Percentiles rank a stretch among this genome's conserved stretches.
phyloP scores from a whole-genome alignment of 2,329 filamentous ascomycete genomes.

The Epichloe hybrida region DNA sequence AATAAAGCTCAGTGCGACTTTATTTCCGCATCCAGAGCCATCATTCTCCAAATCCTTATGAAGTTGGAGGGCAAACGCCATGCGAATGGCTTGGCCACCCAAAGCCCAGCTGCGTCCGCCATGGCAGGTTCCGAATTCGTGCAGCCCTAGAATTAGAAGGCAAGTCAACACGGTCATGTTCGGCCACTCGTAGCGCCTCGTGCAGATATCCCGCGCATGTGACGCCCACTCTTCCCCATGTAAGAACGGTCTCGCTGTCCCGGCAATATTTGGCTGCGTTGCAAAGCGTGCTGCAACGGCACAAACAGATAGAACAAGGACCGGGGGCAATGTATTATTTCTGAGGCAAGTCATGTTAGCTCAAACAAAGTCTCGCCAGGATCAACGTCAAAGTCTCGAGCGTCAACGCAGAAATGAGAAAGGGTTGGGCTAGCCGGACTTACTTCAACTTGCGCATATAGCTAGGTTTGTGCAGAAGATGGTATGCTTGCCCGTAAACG shows the following conservation, averaged over 20 bases:
- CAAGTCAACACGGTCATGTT: constrained; percentile 94
- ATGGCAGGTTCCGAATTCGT: constrained; percentile 95
- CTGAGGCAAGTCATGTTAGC: constrained; percentile 13
- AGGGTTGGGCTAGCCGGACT: constrained; percentile 14
- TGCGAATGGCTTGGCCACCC: constrained; percentile 85
- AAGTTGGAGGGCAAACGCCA: constrained; percentile 91
- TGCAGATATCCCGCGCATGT: constrained; percentile 74
- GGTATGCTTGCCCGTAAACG: constrained; percentile 89
- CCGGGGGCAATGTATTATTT: constrained; percentile 59
- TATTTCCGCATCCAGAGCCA: constrained; percentile 40
- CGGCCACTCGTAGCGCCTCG: constrained; percentile 80
- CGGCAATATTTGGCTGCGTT: constrained; percentile 66
- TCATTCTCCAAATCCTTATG: constrained; percentile 85
- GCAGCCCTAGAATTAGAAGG: constrained; percentile 73
- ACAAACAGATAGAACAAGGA: constrained; percentile 85
- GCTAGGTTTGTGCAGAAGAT: constrained; percentile 88
- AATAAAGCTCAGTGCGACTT: constrained; percentile 65
- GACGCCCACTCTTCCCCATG: constrained; percentile 86
- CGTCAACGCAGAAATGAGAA: not conserved
- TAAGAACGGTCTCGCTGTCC: constrained; percentile 60
- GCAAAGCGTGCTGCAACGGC: constrained; percentile 93
- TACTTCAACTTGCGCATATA: constrained; percentile 79
- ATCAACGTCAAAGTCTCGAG: not conserved
- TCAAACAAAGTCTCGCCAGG: not conserved
- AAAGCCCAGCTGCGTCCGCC: constrained; percentile 93